Percentiles rank a stretch among this genome's conserved stretches.
Conservation (phyloP, 495 filamentous ascomycete genomes). For the Bombardia bombarda region DNA sequence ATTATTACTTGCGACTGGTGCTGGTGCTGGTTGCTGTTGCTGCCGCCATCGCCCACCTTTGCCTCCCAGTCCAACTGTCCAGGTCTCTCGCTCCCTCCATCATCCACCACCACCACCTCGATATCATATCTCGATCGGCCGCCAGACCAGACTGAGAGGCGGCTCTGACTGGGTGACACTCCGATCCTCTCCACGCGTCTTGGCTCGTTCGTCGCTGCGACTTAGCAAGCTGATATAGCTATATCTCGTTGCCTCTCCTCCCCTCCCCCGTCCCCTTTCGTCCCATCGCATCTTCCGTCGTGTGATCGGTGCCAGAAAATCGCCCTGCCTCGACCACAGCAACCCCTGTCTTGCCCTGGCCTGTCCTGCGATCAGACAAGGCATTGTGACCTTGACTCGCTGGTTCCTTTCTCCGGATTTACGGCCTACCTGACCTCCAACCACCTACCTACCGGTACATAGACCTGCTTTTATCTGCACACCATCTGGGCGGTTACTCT, state of each 20-base stretch:
- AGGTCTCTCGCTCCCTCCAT: too few species aligned
- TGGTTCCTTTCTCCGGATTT: constrained; percentile 19
- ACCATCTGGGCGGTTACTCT: constrained; percentile 1
- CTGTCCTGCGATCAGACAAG: constrained; percentile 8
- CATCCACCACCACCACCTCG: too few species aligned
- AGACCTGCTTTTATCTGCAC: too few species aligned
- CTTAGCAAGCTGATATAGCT: constrained; percentile 20
- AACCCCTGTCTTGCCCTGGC: not conserved
- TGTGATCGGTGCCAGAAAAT: constrained; percentile 21
- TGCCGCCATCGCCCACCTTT: too few species aligned
- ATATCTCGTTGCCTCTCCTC: constrained; percentile 14
- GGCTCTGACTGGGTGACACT: constrained; percentile 9
- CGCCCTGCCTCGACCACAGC: constrained; percentile 10
- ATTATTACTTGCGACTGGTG: too few species aligned
- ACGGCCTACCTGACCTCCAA: constrained; percentile 1
- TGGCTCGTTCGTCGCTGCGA: not conserved
- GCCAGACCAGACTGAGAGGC: constrained; percentile 2
- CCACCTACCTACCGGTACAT: too few species aligned
- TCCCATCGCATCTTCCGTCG: constrained; percentile 16
- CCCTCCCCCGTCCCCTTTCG: constrained; percentile 10
- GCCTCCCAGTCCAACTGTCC: too few species aligned
- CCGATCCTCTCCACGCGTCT: constrained; percentile 2
- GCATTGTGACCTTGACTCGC: constrained; percentile 17
- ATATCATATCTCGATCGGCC: constrained; percentile 3
- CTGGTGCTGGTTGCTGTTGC: too few species aligned